phyloP scores from a whole-genome alignment of 2,329 filamentous ascomycete species.

The Alternaria angustiovoidea region DNA sequence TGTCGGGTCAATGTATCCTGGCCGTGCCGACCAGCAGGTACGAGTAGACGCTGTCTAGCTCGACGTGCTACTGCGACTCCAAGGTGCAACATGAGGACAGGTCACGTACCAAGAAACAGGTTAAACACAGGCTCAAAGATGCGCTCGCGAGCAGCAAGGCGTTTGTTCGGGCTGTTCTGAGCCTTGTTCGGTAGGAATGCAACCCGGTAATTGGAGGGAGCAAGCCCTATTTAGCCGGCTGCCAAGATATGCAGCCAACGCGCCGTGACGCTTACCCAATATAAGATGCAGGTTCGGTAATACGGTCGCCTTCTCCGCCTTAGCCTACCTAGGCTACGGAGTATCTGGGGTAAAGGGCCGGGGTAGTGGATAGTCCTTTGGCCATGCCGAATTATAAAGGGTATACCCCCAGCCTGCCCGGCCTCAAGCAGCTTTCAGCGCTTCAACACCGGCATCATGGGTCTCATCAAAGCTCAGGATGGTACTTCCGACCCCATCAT shows the following conservation, averaged over 20 bases:
- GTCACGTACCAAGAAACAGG: conserved; percentile 11
- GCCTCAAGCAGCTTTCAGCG: conserved; percentile 19
- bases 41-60: background rate
- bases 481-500: conserved; percentile 52
- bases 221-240: conserved; percentile 34
- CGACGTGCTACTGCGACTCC: conserved; percentile 15
- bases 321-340: conserved; percentile 22
- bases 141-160: conserved; percentile 10
- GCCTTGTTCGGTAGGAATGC: conserved; percentile 22
- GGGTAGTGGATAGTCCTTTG: conserved; percentile 19
- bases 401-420: conserved; percentile 16
- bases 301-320: conserved; percentile 36
- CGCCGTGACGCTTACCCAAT: conserved; percentile 36
- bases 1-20: conserved; percentile 1
- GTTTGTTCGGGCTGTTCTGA: conserved; percentile 15
- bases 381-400: conserved; percentile 33
- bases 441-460: conserved; percentile 35
- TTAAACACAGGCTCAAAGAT: conserved; percentile 16
- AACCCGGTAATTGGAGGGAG: conserved; percentile 31
- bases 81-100: conserved; percentile 21
- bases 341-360: conserved; percentile 37
- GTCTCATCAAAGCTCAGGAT: conserved; percentile 32
- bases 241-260: conserved; percentile 26
- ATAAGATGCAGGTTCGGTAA: conserved; percentile 36
- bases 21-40: background rate